Evolutionary conservation across 2,329 filamentous ascomycete genomes (phyloP).

Genomic region (Fusarium algeriense): DNA sequence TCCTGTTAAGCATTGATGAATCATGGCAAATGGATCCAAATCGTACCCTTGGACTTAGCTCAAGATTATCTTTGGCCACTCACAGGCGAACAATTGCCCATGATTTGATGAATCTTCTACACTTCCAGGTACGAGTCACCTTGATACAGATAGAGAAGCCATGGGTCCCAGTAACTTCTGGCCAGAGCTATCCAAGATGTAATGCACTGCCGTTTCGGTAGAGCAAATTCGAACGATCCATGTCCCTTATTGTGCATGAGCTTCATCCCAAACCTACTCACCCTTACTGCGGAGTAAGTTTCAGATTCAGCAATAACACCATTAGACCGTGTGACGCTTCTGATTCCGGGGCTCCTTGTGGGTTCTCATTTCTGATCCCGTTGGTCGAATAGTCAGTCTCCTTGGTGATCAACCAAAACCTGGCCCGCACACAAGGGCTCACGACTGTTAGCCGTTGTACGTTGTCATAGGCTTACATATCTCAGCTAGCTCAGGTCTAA

Average conservation of each 20-base stretch:
- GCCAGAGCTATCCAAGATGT: not conserved
- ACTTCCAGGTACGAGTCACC: not conserved
- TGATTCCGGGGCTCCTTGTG: not conserved
- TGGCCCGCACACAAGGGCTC: not conserved
- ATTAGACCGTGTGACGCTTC: not conserved
- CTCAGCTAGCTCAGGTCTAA: not conserved
- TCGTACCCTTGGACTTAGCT: slow-evolving; percentile 7
- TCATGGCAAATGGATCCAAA: slow-evolving; percentile 3
- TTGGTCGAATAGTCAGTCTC: not conserved
- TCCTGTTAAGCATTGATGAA: not conserved
- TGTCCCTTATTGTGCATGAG: not conserved
- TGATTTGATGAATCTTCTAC: slow-evolving; percentile 6
- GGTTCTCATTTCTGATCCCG: not conserved
- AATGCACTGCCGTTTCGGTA: not conserved
- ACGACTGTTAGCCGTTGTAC: not conserved
- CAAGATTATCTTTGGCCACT: slow-evolving; percentile 17
- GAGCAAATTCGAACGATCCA: not conserved
- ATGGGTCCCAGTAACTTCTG: not conserved
- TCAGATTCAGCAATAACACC: not conserved
- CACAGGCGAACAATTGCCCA: slow-evolving; percentile 28
- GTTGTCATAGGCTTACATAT: not conserved
- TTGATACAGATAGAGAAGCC: not conserved
- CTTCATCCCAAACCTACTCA: not conserved
- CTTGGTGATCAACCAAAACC: not conserved
- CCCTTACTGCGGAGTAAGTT: not conserved